These are phyloP conservation scores for Trichoderma sp. DNA, from an alignment of 2,329 filamentous ascomycete species.

Conservation along the genomic window DNA sequence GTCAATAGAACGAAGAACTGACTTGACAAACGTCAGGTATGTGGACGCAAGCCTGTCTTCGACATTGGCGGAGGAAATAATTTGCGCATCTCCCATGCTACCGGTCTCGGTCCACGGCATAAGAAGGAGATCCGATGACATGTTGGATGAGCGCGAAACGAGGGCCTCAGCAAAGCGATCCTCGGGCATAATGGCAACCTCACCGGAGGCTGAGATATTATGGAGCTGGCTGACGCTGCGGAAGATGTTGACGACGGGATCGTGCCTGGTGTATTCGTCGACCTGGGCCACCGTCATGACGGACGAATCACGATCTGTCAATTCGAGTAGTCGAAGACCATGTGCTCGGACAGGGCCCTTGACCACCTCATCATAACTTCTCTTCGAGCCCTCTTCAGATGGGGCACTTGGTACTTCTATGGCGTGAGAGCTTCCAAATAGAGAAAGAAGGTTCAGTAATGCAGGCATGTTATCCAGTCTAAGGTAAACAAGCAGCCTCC, in stretches of 20 bases:
- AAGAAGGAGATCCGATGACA: constrained; percentile 69
- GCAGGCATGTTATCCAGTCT: constrained; percentile 81
- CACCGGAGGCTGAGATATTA: constrained; percentile 77
- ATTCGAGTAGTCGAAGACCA: constrained; percentile 78
- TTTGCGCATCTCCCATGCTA: constrained; percentile 59
- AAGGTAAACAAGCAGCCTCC: constrained; percentile 73
- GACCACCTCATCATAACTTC: constrained; percentile 23
- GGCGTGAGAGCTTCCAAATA: constrained; percentile 57
- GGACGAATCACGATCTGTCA: constrained; percentile 88
- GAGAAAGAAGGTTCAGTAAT: constrained; percentile 75
- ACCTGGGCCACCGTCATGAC: constrained; percentile 91
- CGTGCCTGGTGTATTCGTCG: constrained; percentile 67
- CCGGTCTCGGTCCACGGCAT: constrained; percentile 89
- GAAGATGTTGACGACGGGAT: constrained; percentile 90
- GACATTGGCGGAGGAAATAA: constrained; percentile 29
- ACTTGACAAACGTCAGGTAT: constrained; percentile 72
- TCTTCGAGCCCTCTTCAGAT: constrained; percentile 28
- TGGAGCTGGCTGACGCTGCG: constrained; percentile 81
- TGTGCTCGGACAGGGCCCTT: constrained; percentile 61
- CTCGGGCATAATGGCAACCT: constrained; percentile 75
- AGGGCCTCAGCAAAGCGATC: constrained; percentile 76
- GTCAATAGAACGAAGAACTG: constrained; percentile 61
- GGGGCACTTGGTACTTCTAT: not conserved
- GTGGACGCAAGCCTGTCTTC: constrained; percentile 40
- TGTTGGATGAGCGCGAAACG: constrained; percentile 64